These are phyloP conservation scores for Hypholoma fasciculare DNA, from an alignment of 768 basidiomycete species.

Conservation along the genomic window DNA sequence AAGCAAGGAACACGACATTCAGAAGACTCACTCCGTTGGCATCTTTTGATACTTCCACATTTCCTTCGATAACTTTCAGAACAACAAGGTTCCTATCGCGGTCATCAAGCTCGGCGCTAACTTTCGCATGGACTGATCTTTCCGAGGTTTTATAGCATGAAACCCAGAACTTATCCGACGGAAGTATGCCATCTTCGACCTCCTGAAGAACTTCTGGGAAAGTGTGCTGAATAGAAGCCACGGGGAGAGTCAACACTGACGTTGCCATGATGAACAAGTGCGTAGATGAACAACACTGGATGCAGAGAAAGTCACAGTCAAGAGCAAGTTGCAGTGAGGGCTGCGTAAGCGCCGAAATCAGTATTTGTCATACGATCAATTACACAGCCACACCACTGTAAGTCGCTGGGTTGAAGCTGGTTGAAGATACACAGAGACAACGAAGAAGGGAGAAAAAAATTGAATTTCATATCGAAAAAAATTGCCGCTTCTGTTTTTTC, in stretches of 20 bases:
- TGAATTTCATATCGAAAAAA: no score
- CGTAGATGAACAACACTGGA: not conserved
- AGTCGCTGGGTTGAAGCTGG: no score
- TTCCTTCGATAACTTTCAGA: slow-evolving; percentile 46
- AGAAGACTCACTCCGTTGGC: slow-evolving; percentile 28
- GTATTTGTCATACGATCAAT: no score
- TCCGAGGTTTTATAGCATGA: slow-evolving; percentile 63
- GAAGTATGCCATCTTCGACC: slow-evolving; percentile 55
- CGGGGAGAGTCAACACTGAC: slow-evolving; percentile 38
- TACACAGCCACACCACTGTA: no score
- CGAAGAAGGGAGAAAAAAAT: no score
- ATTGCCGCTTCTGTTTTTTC: no score
- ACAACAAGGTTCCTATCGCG: slow-evolving; percentile 48
- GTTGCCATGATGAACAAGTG: slow-evolving; percentile 6
- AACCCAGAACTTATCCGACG: slow-evolving; percentile 68
- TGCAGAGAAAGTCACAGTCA: not conserved
- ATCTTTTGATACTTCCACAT: slow-evolving; percentile 37
- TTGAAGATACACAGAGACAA: no score
- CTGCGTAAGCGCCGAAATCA: no score
- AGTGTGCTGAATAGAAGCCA: slow-evolving; percentile 60
- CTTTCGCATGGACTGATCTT: slow-evolving; percentile 65
- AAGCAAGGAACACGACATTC: not conserved
- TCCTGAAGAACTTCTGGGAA: slow-evolving; percentile 63
- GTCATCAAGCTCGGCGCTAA: slow-evolving; percentile 54
- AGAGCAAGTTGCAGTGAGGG: no score